Base-by-base conservation (phyloP, 805 yeast genomes). In the Teunomyces stri region DNA sequence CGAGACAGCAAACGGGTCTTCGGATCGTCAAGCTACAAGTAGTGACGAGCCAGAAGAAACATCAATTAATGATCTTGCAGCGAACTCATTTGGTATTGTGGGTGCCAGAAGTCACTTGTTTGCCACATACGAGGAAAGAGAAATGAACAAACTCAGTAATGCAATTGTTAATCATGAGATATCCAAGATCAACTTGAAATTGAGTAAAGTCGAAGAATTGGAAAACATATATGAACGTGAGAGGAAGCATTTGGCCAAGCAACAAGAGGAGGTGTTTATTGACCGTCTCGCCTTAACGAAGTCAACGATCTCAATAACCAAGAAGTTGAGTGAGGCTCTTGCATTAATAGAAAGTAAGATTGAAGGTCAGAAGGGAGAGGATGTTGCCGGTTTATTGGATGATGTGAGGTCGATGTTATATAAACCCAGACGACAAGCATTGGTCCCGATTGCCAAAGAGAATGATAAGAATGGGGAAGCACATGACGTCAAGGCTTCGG, bases 101-200 rank as follows among this genome's bases (percentile, higher is more conserved):
- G 96, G 94, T 3, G 84, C 89, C 1, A 78, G 94, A 51, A 77
- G 94, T 21, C 89, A 87, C 60, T 76, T 87, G 16, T 86, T 89
- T 66, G 88, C 92, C 5, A 80, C 83, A 4, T 83, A 80, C 59
- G 95, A 88, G 63, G 96, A 89, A 59, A 73, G 90, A 50, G 89
- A 85, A 59, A 81, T 83, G 83, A 76, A 81, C 55, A 79, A 78
- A 45, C 63, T 84, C 18, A 66, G 85, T 10, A 72, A 76, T 22
- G 75, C 75, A 25, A 75, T 87, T 41, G 72, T 86, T 15, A 84
- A 84, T 58, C 78, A 79, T 36, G 83, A 85, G 61, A 53, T 85
- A 49, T 75, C 78, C 45, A 84, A 85, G 56, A 72, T 87, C 29
- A 86, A 85, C 50, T 55, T 84, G 50, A 87, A 87, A 66, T 57